These are phyloP conservation scores for Calonectria pseudoreteaudii DNA, from an alignment of 2,329 filamentous ascomycete species.

Conservation along the genomic window DNA sequence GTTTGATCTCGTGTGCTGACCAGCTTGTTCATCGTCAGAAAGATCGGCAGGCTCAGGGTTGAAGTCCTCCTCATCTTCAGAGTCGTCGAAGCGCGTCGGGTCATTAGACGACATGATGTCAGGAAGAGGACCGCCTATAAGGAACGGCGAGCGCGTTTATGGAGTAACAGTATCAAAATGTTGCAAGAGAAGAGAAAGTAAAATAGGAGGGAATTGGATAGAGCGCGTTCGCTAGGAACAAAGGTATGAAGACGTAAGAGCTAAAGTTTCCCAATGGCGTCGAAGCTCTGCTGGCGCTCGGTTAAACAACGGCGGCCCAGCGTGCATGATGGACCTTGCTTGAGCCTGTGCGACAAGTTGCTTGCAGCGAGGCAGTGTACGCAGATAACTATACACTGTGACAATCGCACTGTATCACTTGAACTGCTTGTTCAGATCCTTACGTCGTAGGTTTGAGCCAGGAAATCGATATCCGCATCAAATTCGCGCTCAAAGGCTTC, in stretches of 20 bases:
- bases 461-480: not conserved
- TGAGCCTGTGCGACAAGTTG: not conserved
- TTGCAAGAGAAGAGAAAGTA: constrained; percentile 14
- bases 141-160: constrained; percentile 26
- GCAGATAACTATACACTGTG: not conserved
- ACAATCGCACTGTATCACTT: not conserved
- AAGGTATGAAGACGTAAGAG: constrained; percentile 12
- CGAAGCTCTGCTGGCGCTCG: constrained; percentile 27
- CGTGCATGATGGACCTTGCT: not conserved
- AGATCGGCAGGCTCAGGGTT: constrained; percentile 81
- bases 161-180: not conserved
- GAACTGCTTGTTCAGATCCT: not conserved
- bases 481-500: not conserved
- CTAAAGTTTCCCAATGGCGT: constrained; percentile 28
- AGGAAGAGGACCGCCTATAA: constrained; percentile 32
- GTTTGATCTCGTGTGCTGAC: constrained; percentile 50
- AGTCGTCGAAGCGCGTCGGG: constrained; percentile 66
- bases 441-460: not conserved
- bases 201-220: constrained; percentile 2
- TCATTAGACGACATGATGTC: constrained; percentile 60
- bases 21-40: constrained; percentile 71
- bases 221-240: constrained; percentile 10
- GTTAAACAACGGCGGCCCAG: constrained; percentile 29
- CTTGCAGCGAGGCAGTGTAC: not conserved
- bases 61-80: constrained; percentile 88